These are phyloP conservation scores for Lotus japonicus DNA, from an alignment of 306 rosid genomes.

Conservation along the genomic window DNA sequence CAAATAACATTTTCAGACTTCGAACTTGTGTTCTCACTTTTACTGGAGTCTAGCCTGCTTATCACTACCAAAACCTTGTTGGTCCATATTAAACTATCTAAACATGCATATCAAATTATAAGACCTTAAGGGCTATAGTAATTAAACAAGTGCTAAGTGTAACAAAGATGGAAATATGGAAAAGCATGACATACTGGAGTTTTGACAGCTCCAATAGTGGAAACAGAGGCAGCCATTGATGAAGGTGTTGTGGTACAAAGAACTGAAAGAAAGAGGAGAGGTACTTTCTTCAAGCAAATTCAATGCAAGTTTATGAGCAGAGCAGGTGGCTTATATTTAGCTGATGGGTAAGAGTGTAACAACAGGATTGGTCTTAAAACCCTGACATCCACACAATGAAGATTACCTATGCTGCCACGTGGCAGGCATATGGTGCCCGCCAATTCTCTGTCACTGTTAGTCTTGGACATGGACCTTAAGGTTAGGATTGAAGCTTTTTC, in stretches of 20 bases:
- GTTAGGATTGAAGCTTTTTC: slow-evolving; percentile 34
- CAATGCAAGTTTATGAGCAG: slow-evolving; percentile 1
- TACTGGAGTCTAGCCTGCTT: no score
- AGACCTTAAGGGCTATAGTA: neutral
- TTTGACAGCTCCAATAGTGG: slow-evolving; percentile 76
- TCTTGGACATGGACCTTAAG: slow-evolving; percentile 18
- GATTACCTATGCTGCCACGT: slow-evolving; percentile 62
- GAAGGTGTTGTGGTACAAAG: neutral
- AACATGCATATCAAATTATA: neutral
- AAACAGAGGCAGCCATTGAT: slow-evolving; percentile 76
- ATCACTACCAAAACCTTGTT: no score
- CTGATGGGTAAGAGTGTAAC: slow-evolving; percentile 26
- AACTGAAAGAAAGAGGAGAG: neutral
- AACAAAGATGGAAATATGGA: neutral
- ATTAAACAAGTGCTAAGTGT: neutral
- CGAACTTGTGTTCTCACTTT: no score
- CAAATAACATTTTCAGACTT: no score
- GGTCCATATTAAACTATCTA: no score
- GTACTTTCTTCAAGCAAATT: neutral
- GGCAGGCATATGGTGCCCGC: slow-evolving; percentile 30
- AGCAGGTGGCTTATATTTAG: slow-evolving; percentile 54
- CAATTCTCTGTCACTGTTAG: slow-evolving; percentile 2
- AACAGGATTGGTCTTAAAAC: slow-evolving; percentile 36
- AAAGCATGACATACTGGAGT: slow-evolving; percentile 39
- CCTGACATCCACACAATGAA: slow-evolving; percentile 53